phyloP scores from a whole-genome alignment of 1,139 yeast genomes.

The Diutina ranongensis region DNA sequence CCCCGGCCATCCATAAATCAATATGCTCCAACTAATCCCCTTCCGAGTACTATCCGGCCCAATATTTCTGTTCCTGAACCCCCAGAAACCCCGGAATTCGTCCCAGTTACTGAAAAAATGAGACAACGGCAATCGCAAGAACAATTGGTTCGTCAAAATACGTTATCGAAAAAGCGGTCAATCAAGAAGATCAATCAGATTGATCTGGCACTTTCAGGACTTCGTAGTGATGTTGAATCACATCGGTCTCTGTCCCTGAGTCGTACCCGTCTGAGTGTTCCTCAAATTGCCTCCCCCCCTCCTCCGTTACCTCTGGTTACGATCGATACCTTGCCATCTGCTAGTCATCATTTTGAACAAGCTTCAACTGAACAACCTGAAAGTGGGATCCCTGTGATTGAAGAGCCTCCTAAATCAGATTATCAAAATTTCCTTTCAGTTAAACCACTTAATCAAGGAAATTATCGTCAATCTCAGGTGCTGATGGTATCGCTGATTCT shows the following conservation, averaged over 20 bases:
- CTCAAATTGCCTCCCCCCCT: not conserved
- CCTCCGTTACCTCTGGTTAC: not conserved
- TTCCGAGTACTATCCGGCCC: no score
- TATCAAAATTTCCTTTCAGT: not conserved
- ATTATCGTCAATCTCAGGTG: constrained; percentile 1
- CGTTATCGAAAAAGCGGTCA: not conserved
- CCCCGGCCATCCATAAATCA: not conserved
- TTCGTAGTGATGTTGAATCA: not conserved
- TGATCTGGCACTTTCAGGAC: constrained; percentile 2
- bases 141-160: not conserved
- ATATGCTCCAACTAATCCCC: not conserved
- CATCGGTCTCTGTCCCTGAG: constrained; percentile 3
- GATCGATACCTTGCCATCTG: not conserved
- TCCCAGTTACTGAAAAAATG: constrained; percentile 3
- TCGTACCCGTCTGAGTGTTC: not conserved
- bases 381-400: no score
- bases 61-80: no score
- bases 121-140: constrained; percentile 4
- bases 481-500: constrained; percentile 6
- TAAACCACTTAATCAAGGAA: not conserved
- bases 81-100: not conserved
- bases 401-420: not conserved
- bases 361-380: no score
- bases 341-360: no score
- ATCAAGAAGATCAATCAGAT: constrained; percentile 3